These are phyloP conservation scores for Blastocystis sp. DNA, from an alignment of 352 stramenopile genomes.

Conservation along the genomic window DNA sequence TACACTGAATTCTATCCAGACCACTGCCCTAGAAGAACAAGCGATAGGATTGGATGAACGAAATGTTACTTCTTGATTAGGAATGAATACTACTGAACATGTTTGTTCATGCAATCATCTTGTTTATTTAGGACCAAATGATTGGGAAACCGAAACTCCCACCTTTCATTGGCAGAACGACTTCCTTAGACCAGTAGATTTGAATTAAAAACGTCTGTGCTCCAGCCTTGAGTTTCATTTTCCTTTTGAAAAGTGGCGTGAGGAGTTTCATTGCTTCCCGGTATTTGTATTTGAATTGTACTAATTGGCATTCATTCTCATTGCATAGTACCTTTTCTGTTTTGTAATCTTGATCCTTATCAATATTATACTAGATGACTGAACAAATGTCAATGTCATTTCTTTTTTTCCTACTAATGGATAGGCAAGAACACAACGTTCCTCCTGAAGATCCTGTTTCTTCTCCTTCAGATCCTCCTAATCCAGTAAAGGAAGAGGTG, in stretches of 20 bases:
- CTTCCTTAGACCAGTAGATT: background rate
- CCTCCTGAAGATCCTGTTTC: background rate
- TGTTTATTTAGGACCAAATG: background rate
- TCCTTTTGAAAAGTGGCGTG: constrained; percentile 61
- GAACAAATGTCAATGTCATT: background rate
- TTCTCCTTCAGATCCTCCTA: background rate
- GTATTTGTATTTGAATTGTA: constrained; percentile 52
- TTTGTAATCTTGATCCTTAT: background rate
- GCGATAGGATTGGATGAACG: background rate
- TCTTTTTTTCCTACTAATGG: background rate
- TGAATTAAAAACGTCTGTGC: background rate
- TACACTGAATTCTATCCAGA: background rate
- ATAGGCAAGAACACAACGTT: background rate
- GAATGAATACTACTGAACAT: background rate
- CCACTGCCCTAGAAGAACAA: background rate
- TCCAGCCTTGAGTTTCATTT: constrained; percentile 1
- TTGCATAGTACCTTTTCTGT: constrained; percentile 2
- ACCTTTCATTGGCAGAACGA: background rate
- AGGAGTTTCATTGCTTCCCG: constrained; percentile 43
- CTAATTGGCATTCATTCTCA: background rate
- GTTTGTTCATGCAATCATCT: background rate
- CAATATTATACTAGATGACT: background rate
- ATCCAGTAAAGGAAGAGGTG: background rate
- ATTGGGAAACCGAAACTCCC: background rate
- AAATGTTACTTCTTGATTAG: background rate